Base-by-base conservation (phyloP, 75 land plant species). In the Pinus taeda region DNA sequence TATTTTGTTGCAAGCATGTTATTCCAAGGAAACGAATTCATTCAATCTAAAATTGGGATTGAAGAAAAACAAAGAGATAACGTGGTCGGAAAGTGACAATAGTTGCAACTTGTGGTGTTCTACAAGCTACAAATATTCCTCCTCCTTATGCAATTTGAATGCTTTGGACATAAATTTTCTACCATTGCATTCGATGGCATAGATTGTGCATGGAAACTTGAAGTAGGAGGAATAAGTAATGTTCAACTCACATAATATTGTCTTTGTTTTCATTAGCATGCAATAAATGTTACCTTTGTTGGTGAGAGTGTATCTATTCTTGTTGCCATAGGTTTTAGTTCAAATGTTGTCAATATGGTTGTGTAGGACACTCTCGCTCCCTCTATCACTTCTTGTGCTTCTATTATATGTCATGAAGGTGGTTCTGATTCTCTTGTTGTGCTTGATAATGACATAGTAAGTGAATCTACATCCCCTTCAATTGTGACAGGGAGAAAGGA, bases 311-410 rank as follows among this genome's bases (percentile, higher is more conserved):
- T 95, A 59, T 89, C 89, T 56, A 80, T 94, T 66, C 74, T 96
- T 72, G 97, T 90, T 61, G 99, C 88, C 20, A 86, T 97, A 76
- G 97, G 99, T 66, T 84, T 72, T 71, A 87, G 90, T 76, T 60
- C 80, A 55, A 88, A 88, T 78, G 88, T 83, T 64, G 84, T 78
- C 59, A 96, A 96, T 81, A 83, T 91, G 75, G 90, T 96, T 59
- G 59, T 95, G 45, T 96, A 97, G 99, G 94, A 94, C 60, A 94
- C 98, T 55, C 75, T 96, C 63, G 95, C 99, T 76, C 99, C 95
- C 45, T 85, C 91, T 24, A 15, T 87, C 59, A 86, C 92, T 22
- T 87, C 91, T 45, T 93, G 83, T 76, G 95, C 90, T 84, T 94
- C 98, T 56, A 70, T 92, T 79, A 61, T 80, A 53, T 96, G 99